phyloP scores from a whole-genome alignment of 176 grass and related monocot species.

The Musa schizocarpa region DNA sequence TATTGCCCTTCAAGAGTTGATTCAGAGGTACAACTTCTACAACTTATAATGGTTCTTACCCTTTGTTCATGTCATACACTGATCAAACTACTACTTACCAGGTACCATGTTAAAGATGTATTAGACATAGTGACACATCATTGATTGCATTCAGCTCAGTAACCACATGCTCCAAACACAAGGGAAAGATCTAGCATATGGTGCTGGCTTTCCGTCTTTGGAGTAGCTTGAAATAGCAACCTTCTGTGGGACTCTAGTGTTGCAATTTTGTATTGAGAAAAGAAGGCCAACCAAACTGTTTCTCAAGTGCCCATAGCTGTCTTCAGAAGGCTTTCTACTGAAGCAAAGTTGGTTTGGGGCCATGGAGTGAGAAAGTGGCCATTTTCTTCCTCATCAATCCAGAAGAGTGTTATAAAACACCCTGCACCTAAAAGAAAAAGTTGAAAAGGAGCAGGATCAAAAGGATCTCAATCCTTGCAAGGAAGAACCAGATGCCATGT shows the following conservation, averaged over 20 bases:
- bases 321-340: slow-evolving; percentile 43
- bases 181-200: neutral
- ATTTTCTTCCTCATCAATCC: slow-evolving; percentile 31
- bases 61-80: neutral
- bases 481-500: slow-evolving; percentile 16
- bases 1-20: neutral
- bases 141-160: neutral
- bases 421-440: slow-evolving; percentile 18
- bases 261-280: slow-evolving; percentile 1
- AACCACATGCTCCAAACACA: neutral
- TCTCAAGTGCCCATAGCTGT: slow-evolving; percentile 27
- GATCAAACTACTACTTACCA: neutral
- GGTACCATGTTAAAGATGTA: neutral
- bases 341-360: slow-evolving; percentile 70
- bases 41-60: neutral
- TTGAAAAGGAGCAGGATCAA: slow-evolving; percentile 7
- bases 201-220: neutral
- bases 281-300: slow-evolving; percentile 5
- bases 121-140: neutral
- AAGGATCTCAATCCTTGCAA: slow-evolving; percentile 24
- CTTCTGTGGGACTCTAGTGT: neutral
- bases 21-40: neutral
- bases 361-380: slow-evolving; percentile 49
- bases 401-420: slow-evolving; percentile 43
- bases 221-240: neutral